These are phyloP conservation scores for Epichloe sibirici DNA, from an alignment of 2,329 filamentous ascomycete genomes.

Conservation along the genomic window DNA sequence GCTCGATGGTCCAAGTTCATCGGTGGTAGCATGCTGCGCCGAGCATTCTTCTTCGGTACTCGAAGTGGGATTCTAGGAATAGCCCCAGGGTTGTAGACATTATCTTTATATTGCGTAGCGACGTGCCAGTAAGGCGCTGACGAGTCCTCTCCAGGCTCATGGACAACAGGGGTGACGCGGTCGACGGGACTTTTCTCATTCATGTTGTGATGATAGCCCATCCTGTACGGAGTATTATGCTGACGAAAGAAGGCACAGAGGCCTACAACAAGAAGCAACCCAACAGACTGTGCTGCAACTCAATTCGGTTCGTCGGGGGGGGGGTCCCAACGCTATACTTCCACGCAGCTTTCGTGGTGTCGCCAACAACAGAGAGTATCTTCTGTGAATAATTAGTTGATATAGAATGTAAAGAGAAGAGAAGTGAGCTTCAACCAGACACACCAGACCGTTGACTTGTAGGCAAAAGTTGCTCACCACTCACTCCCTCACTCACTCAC, in stretches of 20 bases:
- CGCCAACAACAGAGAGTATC: neutral
- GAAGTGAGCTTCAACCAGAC: neutral
- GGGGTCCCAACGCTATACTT: neutral
- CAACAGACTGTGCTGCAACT: no score
- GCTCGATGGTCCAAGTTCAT: neutral
- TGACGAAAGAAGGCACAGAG: neutral
- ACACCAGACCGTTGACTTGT: neutral
- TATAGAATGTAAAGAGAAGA: neutral
- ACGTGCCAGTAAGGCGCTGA: conserved; percentile 16
- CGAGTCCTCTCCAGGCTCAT: conserved; percentile 5
- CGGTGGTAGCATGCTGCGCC: conserved; percentile 10
- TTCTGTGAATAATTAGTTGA: neutral
- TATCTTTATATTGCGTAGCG: conserved; percentile 23
- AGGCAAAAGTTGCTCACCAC: neutral
- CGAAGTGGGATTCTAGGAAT: conserved; percentile 16
- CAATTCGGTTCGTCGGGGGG: no score
- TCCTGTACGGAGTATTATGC: neutral
- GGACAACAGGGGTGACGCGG: neutral
- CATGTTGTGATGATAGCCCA: neutral
- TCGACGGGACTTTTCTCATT: neutral
- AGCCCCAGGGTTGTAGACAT: conserved; percentile 9
- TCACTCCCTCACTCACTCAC: no score
- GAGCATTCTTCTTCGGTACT: conserved; percentile 18
- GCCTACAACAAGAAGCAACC: no score
- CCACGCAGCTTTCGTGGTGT: neutral